Base-by-base conservation (phyloP, 148 eudicot genomes). In the Salicornia ramosissima region DNA sequence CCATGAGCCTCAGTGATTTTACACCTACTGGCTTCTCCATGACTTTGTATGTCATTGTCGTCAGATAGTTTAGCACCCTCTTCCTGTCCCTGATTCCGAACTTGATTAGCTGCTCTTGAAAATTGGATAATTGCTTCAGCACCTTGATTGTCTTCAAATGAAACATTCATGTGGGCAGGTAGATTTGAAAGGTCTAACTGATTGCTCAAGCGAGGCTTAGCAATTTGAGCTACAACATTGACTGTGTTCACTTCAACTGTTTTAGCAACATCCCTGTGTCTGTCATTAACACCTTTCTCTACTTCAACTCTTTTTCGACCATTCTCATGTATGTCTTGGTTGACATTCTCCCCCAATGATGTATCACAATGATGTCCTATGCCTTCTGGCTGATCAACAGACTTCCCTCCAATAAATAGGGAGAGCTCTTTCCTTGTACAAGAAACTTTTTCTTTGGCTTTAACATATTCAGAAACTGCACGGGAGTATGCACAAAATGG, bases 401-500 rank as follows among this genome's bases (percentile, higher is more conserved):
- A 65, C 16, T 68, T 80, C 53, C 78, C 79, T 70, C 80, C 80
- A 54, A 83, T 52, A 61, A 93, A 86, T 5, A 64, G 71, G 30
- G 88, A 67, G 11, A 93, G 82, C 55, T 81, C 83, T 70, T 78
- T 80, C 79, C 86, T 85, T 6, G 83, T 71, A 67, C 65, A 33
- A 63, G 79, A 69, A 47, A 75, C 72, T 40, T 72, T 81, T 71
- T 79, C 76, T 84, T 86, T 90, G 71, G 76, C 76, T 73, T 70
- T 73, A 29, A 52, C 47, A 73, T 82, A 86, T 67, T 78, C 85
- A 11, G 88, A 77, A 36, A 80, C 75, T 63, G 96, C 88, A 63
- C 71, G 82, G 50, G 88, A 85, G 83, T 86, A 93, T 65, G 85
- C 79, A 80, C 96, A 90, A 64, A 86, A 85, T 21, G 96, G 98